Evolutionary conservation across 2,329 filamentous ascomycete genomes (phyloP).

Genomic region (Hortaea sp.): DNA sequence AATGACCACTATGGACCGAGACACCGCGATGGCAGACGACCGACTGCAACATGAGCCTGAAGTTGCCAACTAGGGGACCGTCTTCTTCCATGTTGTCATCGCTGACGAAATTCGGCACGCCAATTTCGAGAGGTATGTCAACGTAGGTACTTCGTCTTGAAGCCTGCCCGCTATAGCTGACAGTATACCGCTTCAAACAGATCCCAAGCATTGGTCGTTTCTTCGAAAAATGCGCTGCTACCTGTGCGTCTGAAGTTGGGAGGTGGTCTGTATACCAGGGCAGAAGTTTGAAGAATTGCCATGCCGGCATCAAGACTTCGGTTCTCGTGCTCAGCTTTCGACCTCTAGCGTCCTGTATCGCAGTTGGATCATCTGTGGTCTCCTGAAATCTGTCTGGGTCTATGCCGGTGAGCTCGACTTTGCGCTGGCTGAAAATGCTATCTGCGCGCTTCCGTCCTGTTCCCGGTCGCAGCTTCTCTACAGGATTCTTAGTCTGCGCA

Average conservation of each 20-base stretch:
- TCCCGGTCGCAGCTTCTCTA: conserved; percentile 25
- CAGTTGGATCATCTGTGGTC: conserved; percentile 27
- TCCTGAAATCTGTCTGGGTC: conserved; percentile 34
- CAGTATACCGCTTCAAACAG: conserved; percentile 81
- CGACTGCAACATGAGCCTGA: conserved; percentile 84
- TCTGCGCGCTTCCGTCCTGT: conserved; percentile 33
- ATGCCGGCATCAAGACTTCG: conserved; percentile 89
- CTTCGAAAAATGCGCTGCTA: conserved; percentile 77
- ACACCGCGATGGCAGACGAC: conserved; percentile 86
- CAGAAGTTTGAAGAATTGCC: conserved; percentile 93
- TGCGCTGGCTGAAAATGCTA: conserved; percentile 41
- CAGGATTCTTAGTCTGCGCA: conserved; percentile 16
- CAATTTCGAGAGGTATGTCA: conserved; percentile 80
- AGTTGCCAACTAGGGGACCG: conserved; percentile 68
- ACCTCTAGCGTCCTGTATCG: conserved; percentile 9
- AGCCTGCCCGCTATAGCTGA: conserved; percentile 58
- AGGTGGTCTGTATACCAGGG: conserved; percentile 76
- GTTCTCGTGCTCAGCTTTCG: conserved; percentile 41
- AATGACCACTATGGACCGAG: conserved; percentile 81
- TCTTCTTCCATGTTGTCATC: conserved; percentile 61
- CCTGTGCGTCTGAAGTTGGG: conserved; percentile 60
- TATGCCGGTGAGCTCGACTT: conserved; percentile 21
- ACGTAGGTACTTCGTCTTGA: conserved; percentile 70
- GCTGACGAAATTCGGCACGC: conserved; percentile 78
- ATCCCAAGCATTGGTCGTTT: conserved; percentile 81